phyloP scores from a whole-genome alignment of 2,329 filamentous ascomycete genomes.

The Botrytis byssoidea region DNA sequence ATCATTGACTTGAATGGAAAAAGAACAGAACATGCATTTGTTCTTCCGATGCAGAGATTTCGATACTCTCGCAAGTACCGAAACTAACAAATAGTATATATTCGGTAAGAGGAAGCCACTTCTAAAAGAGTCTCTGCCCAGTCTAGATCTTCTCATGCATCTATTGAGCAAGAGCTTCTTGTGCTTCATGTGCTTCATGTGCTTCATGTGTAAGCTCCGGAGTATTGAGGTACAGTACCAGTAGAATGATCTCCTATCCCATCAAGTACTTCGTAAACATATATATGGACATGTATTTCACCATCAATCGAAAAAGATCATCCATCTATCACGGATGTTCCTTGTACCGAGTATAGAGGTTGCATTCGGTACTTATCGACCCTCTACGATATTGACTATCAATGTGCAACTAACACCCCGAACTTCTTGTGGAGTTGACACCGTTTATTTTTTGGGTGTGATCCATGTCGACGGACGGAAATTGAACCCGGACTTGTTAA shows the following conservation, averaged over 20 bases:
- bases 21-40: neutral
- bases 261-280: too few relatives aligned
- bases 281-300: neutral
- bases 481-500: slow-evolving; percentile 16
- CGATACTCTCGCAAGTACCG: neutral
- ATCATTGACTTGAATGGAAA: neutral
- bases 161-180: neutral
- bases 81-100: neutral
- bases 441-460: neutral
- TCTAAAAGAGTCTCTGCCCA: neutral
- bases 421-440: slow-evolving; percentile 1
- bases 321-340: neutral
- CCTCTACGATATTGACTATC: neutral
- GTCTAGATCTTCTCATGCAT: neutral
- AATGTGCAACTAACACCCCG: neutral
- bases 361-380: slow-evolving; percentile 3
- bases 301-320: neutral
- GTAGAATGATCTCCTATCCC: neutral
- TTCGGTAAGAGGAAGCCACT: neutral
- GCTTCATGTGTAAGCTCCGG: neutral
- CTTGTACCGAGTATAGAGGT: neutral
- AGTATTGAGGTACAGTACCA: neutral
- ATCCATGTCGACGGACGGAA: slow-evolving; percentile 5
- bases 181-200: too few relatives aligned
- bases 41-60: neutral